These are phyloP conservation scores for Magnusiomyces ingens DNA, from an alignment of 1,139 yeast species.

Conservation along the genomic window DNA sequence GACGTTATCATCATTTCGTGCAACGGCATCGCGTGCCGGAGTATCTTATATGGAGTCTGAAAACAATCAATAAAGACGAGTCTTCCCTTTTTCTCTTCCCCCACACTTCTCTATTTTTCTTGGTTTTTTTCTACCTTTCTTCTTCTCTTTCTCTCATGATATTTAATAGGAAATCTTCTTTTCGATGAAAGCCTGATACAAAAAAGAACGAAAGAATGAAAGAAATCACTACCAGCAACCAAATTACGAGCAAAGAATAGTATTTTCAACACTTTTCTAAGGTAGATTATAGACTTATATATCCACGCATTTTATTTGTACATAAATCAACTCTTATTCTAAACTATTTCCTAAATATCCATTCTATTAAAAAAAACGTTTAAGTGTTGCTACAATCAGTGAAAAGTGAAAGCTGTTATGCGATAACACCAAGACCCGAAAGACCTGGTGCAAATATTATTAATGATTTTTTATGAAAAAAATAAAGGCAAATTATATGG, in stretches of 20 bases:
- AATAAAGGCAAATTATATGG: not conserved
- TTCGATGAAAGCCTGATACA: too few relatives aligned
- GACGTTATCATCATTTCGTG: constrained; percentile 13
- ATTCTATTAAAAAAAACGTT: too few relatives aligned
- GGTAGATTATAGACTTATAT: constrained; percentile 1
- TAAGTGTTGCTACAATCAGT: too few relatives aligned
- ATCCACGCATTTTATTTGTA: too few relatives aligned
- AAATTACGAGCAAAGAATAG: not conserved
- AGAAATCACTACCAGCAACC: too few relatives aligned
- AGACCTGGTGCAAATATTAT: not conserved
- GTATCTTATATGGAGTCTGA: not conserved
- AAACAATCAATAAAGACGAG: not conserved
- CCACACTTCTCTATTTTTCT: not conserved
- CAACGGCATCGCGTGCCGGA: constrained; percentile 9
- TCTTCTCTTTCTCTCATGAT: too few relatives aligned
- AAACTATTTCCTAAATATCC: too few relatives aligned
- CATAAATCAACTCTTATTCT: too few relatives aligned
- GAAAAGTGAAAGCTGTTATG: too few relatives aligned
- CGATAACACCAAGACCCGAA: too few relatives aligned
- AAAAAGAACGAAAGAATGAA: constrained; percentile 1
- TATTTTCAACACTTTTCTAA: not conserved
- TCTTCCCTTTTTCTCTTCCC: not conserved
- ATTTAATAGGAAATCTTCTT: too few relatives aligned
- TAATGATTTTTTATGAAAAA: not conserved
- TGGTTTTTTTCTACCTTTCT: not conserved